Evolutionary conservation across 805 yeast genomes (phyloP).

Genomic region (Kuraishia capsulata): DNA sequence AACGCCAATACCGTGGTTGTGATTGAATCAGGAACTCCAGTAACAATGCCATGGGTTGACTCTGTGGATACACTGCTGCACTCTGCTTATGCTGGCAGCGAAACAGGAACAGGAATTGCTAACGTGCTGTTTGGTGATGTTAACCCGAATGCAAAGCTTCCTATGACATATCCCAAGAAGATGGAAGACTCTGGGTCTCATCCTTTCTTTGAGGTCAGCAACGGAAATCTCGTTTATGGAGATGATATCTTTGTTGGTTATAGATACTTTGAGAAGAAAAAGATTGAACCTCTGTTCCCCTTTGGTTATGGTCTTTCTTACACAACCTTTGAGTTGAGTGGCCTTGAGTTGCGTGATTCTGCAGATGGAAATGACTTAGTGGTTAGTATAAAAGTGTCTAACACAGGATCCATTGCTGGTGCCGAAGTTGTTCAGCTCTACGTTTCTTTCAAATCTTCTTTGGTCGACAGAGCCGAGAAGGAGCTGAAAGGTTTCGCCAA

Average conservation of each 20-base stretch:
- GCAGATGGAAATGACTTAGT: constrained; percentile 11
- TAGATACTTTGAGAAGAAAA: constrained; percentile 41
- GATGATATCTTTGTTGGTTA: constrained; percentile 42
- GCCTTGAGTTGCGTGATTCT: constrained; percentile 26
- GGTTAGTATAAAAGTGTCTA: constrained; percentile 31
- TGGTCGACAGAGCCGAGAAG: constrained; percentile 36
- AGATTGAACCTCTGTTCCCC: constrained; percentile 41
- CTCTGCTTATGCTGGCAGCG: constrained; percentile 51
- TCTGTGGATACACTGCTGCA: constrained; percentile 37
- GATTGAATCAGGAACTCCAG: constrained; percentile 54
- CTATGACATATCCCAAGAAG: constrained; percentile 53
- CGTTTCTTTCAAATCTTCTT: constrained; percentile 25
- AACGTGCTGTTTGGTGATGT: constrained; percentile 50
- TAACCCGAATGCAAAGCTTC: constrained; percentile 54
- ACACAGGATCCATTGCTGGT: constrained; percentile 41
- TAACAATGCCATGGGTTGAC: constrained; percentile 43
- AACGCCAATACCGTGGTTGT: constrained; percentile 45
- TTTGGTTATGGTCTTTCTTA: constrained; percentile 60
- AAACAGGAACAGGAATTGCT: constrained; percentile 46
- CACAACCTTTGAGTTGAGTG: constrained; percentile 34
- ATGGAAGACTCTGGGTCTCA: constrained; percentile 24
- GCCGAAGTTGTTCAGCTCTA: constrained; percentile 48
- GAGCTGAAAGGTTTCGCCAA: constrained; percentile 53
- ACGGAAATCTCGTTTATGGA: constrained; percentile 29
- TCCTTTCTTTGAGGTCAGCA: constrained; percentile 24